phyloP scores from a whole-genome alignment of 1,284 basidiomycete species.

The Lentinula novae-zelandiae region DNA sequence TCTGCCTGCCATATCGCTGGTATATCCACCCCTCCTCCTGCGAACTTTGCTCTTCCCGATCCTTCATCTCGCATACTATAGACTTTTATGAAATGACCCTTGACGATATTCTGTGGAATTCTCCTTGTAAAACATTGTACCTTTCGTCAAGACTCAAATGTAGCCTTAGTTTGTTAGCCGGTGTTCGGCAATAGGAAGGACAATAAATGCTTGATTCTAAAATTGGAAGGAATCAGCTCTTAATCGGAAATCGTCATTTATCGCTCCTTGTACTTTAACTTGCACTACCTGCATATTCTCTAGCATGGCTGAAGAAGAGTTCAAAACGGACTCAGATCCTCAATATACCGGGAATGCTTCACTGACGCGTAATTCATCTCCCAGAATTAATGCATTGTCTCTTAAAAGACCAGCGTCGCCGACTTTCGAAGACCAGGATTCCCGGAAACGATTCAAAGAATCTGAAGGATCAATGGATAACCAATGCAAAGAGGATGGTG shows the following conservation, averaged over 20 bases:
- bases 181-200: not conserved
- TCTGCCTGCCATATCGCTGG: slow-evolving; percentile 48
- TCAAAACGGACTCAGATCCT: not conserved
- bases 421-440: slow-evolving; percentile 49
- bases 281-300: not conserved
- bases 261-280: not conserved
- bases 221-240: not conserved
- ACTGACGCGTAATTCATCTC: not conserved
- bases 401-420: slow-evolving; percentile 64
- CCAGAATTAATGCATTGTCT: slow-evolving; percentile 16
- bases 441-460: slow-evolving; percentile 60
- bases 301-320: slow-evolving; percentile 5
- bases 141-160: not conserved
- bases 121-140: not conserved
- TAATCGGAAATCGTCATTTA: not conserved
- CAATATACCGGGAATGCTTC: not conserved
- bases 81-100: not conserved
- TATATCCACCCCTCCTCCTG: slow-evolving; percentile 33
- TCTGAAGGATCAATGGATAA: slow-evolving; percentile 25
- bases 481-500: slow-evolving; percentile 1
- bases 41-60: slow-evolving; percentile 25
- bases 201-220: not conserved
- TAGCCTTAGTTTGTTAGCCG: not conserved
- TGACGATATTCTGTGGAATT: slow-evolving; percentile 1
- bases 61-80: not conserved